Evolutionary conservation across 1,284 basidiomycete genomes (phyloP).

Genomic region (Trichosporon ovoides): DNA sequence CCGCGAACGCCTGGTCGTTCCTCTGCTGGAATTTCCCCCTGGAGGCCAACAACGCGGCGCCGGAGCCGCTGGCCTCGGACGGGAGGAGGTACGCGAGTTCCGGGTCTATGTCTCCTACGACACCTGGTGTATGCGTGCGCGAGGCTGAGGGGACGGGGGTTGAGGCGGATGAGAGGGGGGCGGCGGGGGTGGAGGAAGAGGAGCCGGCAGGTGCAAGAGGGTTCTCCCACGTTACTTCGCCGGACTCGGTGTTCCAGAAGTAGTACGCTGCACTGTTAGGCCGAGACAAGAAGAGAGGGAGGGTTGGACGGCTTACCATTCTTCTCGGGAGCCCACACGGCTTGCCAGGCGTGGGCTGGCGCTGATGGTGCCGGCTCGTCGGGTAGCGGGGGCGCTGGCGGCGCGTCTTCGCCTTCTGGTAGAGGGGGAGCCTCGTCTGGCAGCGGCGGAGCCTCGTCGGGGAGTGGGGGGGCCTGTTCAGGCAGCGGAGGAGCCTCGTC

Average conservation of each 20-base stretch:
- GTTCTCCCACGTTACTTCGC: conserved; percentile 84
- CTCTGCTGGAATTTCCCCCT: conserved; percentile 35
- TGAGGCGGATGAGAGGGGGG: conserved; percentile 44
- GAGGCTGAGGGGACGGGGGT: not conserved
- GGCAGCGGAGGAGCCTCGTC: not conserved
- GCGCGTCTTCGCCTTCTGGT: too few species aligned
- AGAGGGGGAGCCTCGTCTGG: too few species aligned
- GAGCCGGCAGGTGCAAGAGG: conserved; percentile 54
- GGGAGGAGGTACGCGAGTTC: conserved; percentile 76
- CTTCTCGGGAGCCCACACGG: conserved; percentile 72
- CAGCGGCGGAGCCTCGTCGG: conserved; percentile 1
- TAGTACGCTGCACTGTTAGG: conserved; percentile 61
- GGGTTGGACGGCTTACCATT: conserved; percentile 50
- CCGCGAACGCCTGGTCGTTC: conserved; percentile 56
- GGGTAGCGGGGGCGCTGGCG: too few species aligned
- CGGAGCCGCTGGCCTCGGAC: conserved; percentile 52
- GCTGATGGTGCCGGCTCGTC: not conserved
- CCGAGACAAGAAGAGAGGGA: not conserved
- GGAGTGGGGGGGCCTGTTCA: not conserved
- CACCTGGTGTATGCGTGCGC: conserved; percentile 1
- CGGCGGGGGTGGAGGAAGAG: conserved; percentile 27
- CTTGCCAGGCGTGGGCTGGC: conserved; percentile 60
- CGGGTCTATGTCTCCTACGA: conserved; percentile 67
- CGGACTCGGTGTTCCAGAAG: conserved; percentile 72
- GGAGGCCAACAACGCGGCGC: conserved; percentile 50